phyloP scores from a whole-genome alignment of 1,284 basidiomycete genomes.

The Trametes pubescens region DNA sequence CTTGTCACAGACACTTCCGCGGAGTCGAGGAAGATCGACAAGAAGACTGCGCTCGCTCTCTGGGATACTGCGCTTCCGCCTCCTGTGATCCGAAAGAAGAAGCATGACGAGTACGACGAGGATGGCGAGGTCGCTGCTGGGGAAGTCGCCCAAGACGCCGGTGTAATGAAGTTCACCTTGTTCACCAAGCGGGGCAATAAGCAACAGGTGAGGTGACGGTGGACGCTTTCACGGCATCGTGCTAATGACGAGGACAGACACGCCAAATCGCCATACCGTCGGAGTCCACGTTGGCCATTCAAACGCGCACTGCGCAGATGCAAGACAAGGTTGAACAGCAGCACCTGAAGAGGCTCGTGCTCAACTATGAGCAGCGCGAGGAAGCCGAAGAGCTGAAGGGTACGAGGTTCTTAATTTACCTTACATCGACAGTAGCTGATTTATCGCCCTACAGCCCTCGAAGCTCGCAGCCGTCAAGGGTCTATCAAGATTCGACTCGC shows the following conservation, averaged over 20 bases:
- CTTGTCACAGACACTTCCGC: slow-evolving; percentile 90
- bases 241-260: slow-evolving; percentile 53
- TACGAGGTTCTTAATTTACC: slow-evolving; percentile 36
- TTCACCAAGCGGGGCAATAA: slow-evolving; percentile 95
- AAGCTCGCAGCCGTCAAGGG: slow-evolving; percentile 67
- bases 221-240: neutral
- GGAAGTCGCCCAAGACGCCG: slow-evolving; percentile 41
- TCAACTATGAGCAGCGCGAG: slow-evolving; percentile 87
- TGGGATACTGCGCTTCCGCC: slow-evolving; percentile 88
- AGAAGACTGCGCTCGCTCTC: slow-evolving; percentile 81
- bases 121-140: slow-evolving; percentile 46
- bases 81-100: slow-evolving; percentile 68
- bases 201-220: slow-evolving; percentile 69
- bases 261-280: slow-evolving; percentile 89
- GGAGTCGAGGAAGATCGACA: slow-evolving; percentile 85
- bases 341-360: slow-evolving; percentile 91
- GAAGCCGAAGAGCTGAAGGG: slow-evolving; percentile 83
- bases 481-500: slow-evolving; percentile 78
- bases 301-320: slow-evolving; percentile 88
- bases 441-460: slow-evolving; percentile 57
- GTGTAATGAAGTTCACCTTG: slow-evolving; percentile 92
- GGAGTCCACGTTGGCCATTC: slow-evolving; percentile 86
- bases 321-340: slow-evolving; percentile 96
- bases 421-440: slow-evolving; percentile 14
- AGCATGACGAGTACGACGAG: slow-evolving; percentile 60